These are phyloP conservation scores for Vigna radiata DNA, from an alignment of 306 rosid species.

Conservation along the genomic window DNA sequence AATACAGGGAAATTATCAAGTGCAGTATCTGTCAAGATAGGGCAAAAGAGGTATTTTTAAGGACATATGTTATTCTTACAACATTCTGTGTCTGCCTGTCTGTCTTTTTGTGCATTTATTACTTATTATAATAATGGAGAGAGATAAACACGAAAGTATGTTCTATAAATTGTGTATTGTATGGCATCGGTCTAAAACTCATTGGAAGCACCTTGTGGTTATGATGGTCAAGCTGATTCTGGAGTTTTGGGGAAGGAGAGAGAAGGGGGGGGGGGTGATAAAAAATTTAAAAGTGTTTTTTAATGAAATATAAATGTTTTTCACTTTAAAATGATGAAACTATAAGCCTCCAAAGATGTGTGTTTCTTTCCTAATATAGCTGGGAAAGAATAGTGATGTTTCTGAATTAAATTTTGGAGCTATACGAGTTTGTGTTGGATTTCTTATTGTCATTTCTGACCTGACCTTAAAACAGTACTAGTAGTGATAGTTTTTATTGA, in stretches of 20 bases:
- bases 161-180: too few relatives aligned
- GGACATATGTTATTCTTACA: not conserved
- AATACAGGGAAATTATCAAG: constrained; percentile 83
- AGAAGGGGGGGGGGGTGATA: not conserved
- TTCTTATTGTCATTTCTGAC: not conserved
- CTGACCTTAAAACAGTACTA: not conserved
- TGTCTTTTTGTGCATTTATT: not conserved
- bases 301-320: not conserved
- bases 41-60: constrained; percentile 76
- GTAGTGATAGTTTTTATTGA: not conserved
- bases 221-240: not conserved
- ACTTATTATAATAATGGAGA: not conserved
- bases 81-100: not conserved
- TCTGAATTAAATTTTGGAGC: not conserved
- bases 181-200: not conserved
- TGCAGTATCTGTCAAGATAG: constrained; percentile 88
- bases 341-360: not conserved
- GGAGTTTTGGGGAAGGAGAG: too few relatives aligned
- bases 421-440: not conserved
- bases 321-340: not conserved
- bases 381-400: not conserved
- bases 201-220: not conserved
- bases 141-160: not conserved
- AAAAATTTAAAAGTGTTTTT: not conserved
- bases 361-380: constrained; percentile 3